Conservation (phyloP, 306 rosid species). For the Castanospermum australe region DNA sequence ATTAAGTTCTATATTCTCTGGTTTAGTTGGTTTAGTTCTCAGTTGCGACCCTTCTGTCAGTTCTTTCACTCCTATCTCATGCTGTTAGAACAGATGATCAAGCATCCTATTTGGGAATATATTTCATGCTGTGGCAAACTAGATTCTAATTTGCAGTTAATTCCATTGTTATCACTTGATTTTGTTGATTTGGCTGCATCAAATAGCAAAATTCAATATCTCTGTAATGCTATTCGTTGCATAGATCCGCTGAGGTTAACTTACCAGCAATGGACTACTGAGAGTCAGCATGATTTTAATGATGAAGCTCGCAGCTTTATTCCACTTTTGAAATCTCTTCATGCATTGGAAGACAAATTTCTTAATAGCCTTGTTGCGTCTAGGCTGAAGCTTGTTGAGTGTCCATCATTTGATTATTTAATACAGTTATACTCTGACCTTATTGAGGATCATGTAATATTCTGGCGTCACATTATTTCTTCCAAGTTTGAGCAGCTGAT, state of each 20-base stretch:
- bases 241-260: constrained; percentile 52
- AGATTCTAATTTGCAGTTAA: constrained; percentile 43
- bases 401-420: constrained; percentile 47
- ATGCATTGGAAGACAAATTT: constrained; percentile 59
- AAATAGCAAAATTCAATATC: constrained; percentile 29
- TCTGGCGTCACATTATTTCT: constrained; percentile 55
- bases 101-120: constrained; percentile 78
- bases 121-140: constrained; percentile 31
- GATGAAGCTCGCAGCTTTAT: constrained; percentile 29
- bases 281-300: constrained; percentile 33
- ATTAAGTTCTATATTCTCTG: constrained; percentile 59
- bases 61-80: constrained; percentile 42
- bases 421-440: constrained; percentile 54
- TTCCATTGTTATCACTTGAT: constrained; percentile 65
- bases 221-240: constrained; percentile 60
- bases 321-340: constrained; percentile 54
- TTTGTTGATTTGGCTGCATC: constrained; percentile 44
- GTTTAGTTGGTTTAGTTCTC: constrained; percentile 64
- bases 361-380: constrained; percentile 52
- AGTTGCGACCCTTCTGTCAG: constrained; percentile 56
- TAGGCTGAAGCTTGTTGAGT: constrained; percentile 50
- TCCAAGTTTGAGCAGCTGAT: constrained; percentile 48
- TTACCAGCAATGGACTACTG: constrained; percentile 58
- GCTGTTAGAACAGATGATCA: constrained; percentile 40
- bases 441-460: constrained; percentile 60